Conservation (phyloP, 106 monocot genomes). For the Dendrobium officinale region DNA sequence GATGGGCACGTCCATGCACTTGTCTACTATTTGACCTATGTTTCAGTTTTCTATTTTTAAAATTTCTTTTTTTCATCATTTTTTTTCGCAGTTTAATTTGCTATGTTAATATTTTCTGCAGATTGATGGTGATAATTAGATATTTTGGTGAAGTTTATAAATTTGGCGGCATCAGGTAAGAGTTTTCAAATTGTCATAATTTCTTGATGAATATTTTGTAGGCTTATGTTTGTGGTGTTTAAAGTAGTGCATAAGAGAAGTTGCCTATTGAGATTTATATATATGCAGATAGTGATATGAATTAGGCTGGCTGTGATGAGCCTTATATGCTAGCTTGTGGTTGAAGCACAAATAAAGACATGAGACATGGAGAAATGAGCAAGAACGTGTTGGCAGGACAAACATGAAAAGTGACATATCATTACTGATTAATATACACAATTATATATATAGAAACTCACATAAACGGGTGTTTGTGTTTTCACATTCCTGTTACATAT, state of each 20-base stretch:
- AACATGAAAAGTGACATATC: no score
- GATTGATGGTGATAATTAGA: conserved; percentile 2
- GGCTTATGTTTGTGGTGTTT: neutral
- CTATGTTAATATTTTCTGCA: neutral
- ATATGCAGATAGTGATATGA: neutral
- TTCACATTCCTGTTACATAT: no score
- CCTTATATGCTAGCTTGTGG: neutral
- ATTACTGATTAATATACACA: no score
- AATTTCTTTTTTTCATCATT: neutral
- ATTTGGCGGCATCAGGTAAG: neutral
- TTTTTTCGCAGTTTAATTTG: neutral
- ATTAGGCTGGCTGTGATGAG: neutral
- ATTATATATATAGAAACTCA: no score
- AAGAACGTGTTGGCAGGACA: no score
- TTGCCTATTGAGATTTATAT: conserved; percentile 2
- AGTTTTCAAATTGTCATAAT: neutral
- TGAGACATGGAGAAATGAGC: neutral
- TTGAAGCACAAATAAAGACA: neutral
- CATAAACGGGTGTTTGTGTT: no score
- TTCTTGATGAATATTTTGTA: neutral
- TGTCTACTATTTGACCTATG: neutral
- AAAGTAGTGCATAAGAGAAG: neutral
- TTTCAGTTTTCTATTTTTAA: neutral
- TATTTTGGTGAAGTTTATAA: neutral
- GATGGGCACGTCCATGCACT: neutral